Evolutionary conservation across 345 rosid species (phyloP), one percentile per base, ranked within the genome.

Genomic region (Eucalyptus polybractea): DNA sequence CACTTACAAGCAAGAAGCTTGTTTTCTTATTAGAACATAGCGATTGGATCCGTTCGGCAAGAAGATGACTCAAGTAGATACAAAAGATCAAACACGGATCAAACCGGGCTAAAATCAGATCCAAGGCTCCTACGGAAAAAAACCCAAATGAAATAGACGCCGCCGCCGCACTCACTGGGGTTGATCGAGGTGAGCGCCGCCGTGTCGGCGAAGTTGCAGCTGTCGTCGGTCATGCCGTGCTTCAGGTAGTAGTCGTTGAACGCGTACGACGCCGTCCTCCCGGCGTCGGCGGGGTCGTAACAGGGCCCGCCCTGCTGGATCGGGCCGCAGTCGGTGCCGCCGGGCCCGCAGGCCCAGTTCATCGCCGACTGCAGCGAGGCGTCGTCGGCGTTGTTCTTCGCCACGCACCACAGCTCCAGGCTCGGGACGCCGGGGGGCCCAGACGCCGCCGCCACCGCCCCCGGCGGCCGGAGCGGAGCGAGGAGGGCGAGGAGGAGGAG

Each of bases 321-420:
- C 10, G 92, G 93, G 29, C 90, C 80, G 90, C 97, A 97, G 86
- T 93, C 91, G 29, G 96, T 92, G 49, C 94, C 97, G 19, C 98
- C 98, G 4, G 90, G 89, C 7, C 98, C 97, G 89, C 98, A 97
- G 2, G 99, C 97, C 99, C 98, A 97, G 89, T 94, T 93, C 58
- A 97, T 86, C n/a, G 98, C 96, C 86, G 88, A 88, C 92, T 93
- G 95, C 31, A 97, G 94, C 37, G 94, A 90, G 25, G 95, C 93
- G 89, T 97, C 97, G 53, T 94, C 96, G 8, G 96, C 98, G 93
- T 97, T 96, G 93, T 96, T 95, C 96, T 94, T 95, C 7, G 99
- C 97, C 67, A 96, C 99, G 92, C 99, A 97, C 97, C 97, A 97
- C 4, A 97, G 96, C 89, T 95, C 96, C 91, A 91, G 87, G 60